phyloP scores from a whole-genome alignment of 345 rosid species.

The Aegle marmelos region DNA sequence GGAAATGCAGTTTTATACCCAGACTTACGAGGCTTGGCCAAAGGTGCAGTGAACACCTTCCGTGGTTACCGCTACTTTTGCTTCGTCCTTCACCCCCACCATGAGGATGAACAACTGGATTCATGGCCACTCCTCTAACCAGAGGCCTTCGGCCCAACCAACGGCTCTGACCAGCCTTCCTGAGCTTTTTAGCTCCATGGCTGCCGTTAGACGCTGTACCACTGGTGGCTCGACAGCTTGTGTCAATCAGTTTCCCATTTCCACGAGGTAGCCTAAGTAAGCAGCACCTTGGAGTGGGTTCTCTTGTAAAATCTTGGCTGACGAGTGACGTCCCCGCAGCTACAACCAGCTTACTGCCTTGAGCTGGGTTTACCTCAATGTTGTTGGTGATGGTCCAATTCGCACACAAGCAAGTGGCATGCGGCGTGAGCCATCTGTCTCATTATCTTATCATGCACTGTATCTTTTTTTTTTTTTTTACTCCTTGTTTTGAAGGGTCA shows the following conservation, averaged over 20 bases:
- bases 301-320: slow-evolving; percentile 76
- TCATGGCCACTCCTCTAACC: slow-evolving; percentile 86
- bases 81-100: slow-evolving; percentile 97
- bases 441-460: too few species aligned
- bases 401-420: slow-evolving; percentile 83
- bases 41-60: slow-evolving; percentile 66
- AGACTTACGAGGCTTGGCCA: slow-evolving; percentile 84
- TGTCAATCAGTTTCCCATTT: slow-evolving; percentile 52
- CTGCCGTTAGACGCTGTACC: slow-evolving; percentile 73
- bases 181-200: slow-evolving; percentile 56
- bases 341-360: too few species aligned
- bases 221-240: slow-evolving; percentile 72
- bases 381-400: slow-evolving; percentile 89
- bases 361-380: too few species aligned
- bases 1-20: slow-evolving; percentile 57
- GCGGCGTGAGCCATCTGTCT: slow-evolving; percentile 56
- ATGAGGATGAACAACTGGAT: slow-evolving; percentile 92
- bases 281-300: slow-evolving; percentile 51
- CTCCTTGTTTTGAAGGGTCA: too few species aligned
- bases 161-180: slow-evolving; percentile 85
- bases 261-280: slow-evolving; percentile 76
- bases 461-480: too few species aligned
- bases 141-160: slow-evolving; percentile 83
- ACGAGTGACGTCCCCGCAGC: too few species aligned
- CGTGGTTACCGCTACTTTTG: slow-evolving; percentile 75